A percentile compares a stretch with the other conserved stretches of the same genome.
Evolutionary conservation across 805 yeast genomes (phyloP).

Genomic region (Cyberlindnera saturnus): DNA sequence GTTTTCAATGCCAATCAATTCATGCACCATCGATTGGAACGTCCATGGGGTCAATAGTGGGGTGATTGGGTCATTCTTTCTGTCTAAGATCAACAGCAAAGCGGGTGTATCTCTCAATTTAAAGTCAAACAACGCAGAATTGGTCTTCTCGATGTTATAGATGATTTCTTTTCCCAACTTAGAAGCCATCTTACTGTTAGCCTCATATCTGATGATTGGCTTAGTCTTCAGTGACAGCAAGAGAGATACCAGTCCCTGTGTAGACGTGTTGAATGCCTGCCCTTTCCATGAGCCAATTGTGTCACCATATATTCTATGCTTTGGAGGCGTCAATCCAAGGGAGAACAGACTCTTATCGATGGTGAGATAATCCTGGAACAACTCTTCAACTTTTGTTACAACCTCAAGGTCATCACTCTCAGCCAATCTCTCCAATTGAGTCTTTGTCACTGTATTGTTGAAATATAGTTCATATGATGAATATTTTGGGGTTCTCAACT

Average conservation of each 20-base stretch:
- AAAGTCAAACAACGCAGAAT: slow-evolving; percentile 63
- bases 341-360: slow-evolving; percentile 65
- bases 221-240: slow-evolving; percentile 67
- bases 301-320: slow-evolving; percentile 28
- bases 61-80: slow-evolving; percentile 88
- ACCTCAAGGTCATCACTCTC: slow-evolving; percentile 86
- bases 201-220: slow-evolving; percentile 76
- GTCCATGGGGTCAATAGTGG: slow-evolving; percentile 96
- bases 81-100: slow-evolving; percentile 66
- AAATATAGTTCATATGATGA: slow-evolving; percentile 71
- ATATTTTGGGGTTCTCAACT: slow-evolving; percentile 74
- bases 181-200: slow-evolving; percentile 56
- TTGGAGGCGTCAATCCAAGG: slow-evolving; percentile 24
- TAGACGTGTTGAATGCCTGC: slow-evolving; percentile 34
- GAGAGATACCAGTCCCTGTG: slow-evolving; percentile 44
- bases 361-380: slow-evolving; percentile 78
- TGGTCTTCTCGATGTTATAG: slow-evolving; percentile 48
- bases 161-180: slow-evolving; percentile 64
- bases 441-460: slow-evolving; percentile 68
- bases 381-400: slow-evolving; percentile 68
- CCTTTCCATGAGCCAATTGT: slow-evolving; percentile 41
- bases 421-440: slow-evolving; percentile 79
- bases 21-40: slow-evolving; percentile 96
- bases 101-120: slow-evolving; percentile 63
- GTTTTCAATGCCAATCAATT: slow-evolving; percentile 73